These are phyloP conservation scores for Globisporangium abappressorium DNA, from an alignment of 352 stramenopile species.

Conservation along the genomic window DNA sequence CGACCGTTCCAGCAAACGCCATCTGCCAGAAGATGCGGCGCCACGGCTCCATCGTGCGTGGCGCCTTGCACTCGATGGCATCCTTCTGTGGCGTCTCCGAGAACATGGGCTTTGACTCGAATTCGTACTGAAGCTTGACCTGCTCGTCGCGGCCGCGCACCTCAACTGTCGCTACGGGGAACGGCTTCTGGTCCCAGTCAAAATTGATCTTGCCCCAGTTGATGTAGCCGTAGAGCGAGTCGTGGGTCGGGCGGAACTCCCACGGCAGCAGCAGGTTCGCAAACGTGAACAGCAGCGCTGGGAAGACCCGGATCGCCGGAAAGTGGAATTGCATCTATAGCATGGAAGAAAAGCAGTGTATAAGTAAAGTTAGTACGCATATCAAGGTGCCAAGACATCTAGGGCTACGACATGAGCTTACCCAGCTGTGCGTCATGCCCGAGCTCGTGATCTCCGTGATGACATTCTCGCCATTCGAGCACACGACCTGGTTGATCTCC, in stretches of 20 bases:
- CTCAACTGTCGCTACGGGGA: constrained; percentile 58
- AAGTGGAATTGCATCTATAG: constrained; percentile 72
- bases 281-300: constrained; percentile 64
- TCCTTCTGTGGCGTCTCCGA: constrained; percentile 46
- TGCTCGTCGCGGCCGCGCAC: constrained; percentile 56
- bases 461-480: constrained; percentile 53
- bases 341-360: neutral
- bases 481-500: constrained; percentile 92
- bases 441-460: constrained; percentile 90
- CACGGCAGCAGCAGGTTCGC: constrained; percentile 73
- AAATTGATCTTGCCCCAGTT: constrained; percentile 94
- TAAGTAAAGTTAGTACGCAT: neutral
- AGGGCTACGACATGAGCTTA: constrained; percentile 19
- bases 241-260: constrained; percentile 62
- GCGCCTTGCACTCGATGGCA: constrained; percentile 39
- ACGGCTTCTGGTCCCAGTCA: constrained; percentile 67
- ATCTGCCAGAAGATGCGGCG: constrained; percentile 38
- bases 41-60: constrained; percentile 35
- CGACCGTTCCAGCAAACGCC: constrained; percentile 33
- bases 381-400: neutral
- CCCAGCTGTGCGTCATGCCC: constrained; percentile 93
- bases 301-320: constrained; percentile 47
- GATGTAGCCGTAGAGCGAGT: constrained; percentile 81
- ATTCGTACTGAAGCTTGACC: constrained; percentile 67
- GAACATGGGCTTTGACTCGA: constrained; percentile 39